A percentile compares a stretch with the other conserved stretches of the same genome.
Evolutionary conservation across 2,329 filamentous ascomycete species (phyloP).

Genomic region (Ophiostoma australiae): DNA sequence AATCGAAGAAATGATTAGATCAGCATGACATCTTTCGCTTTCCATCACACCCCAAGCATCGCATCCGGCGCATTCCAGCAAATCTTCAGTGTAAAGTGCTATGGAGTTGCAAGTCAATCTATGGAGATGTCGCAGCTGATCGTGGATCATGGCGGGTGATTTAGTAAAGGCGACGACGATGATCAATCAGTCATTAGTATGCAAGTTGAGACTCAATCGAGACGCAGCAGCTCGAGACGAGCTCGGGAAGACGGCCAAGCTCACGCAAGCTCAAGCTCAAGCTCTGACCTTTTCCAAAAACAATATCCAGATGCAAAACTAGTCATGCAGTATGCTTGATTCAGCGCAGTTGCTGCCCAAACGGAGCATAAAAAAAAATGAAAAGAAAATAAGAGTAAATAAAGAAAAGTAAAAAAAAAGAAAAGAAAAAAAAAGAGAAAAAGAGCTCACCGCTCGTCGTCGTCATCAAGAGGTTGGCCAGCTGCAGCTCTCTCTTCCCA

Average conservation of each 20-base stretch:
- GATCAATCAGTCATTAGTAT: neutral
- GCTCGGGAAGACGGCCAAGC: neutral
- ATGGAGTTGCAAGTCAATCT: neutral
- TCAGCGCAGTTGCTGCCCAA: neutral
- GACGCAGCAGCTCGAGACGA: no score
- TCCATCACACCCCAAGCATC: no score
- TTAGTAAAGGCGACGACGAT: neutral
- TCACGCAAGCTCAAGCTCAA: neutral
- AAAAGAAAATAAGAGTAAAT: neutral
- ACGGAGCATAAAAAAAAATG: neutral
- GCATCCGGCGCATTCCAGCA: neutral
- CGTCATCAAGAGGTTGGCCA: conserved; percentile 9
- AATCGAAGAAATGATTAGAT: neutral
- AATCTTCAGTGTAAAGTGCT: neutral
- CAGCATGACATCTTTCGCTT: neutral
- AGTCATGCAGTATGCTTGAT: conserved; percentile 1
- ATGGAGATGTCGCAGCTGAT: neutral
- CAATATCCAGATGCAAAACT: neutral
- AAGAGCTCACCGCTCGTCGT: conserved; percentile 11
- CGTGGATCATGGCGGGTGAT: neutral
- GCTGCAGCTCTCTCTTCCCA: neutral
- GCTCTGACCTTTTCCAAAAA: neutral
- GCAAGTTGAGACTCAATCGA: neutral
- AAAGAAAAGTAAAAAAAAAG: neutral
- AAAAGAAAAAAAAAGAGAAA: neutral